Evolutionary conservation across 148 eudicot species (phyloP).

Genomic region (Rhododendron simsii): DNA sequence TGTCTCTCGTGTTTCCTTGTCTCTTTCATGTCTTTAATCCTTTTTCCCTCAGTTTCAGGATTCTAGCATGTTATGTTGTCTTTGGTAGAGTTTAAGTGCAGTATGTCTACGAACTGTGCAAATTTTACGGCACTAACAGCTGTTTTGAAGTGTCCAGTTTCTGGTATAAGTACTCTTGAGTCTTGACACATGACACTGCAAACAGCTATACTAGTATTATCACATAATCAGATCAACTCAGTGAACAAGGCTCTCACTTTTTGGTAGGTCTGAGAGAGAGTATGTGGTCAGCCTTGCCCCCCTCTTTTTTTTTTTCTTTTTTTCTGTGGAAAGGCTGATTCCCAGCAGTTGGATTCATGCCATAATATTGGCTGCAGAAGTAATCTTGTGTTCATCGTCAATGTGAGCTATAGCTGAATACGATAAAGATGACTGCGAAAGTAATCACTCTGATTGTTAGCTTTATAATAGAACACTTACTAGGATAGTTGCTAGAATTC

Average conservation of each 20-base stretch:
- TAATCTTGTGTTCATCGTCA: background rate
- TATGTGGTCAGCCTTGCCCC: background rate
- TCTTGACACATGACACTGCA: background rate
- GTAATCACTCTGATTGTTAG: background rate
- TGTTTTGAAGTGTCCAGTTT: background rate
- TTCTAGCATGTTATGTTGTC: background rate
- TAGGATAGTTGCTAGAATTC: background rate
- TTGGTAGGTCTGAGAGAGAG: background rate
- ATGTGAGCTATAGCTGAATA: background rate
- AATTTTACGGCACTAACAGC: background rate
- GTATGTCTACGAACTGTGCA: background rate
- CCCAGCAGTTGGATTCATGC: background rate
- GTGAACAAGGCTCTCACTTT: background rate
- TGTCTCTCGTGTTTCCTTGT: background rate
- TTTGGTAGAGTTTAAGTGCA: background rate
- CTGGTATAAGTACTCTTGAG: background rate
- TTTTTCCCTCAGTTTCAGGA: background rate
- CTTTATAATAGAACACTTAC: background rate
- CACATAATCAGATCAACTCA: background rate
- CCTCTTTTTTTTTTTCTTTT: background rate
- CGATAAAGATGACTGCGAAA: background rate
- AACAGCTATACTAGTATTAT: background rate
- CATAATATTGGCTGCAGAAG: background rate
- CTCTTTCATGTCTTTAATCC: background rate
- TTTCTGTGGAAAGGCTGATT: background rate